A percentile compares a stretch with the other conserved stretches of the same genome.
These are phyloP conservation scores for Quercus ilex DNA, from an alignment of 306 rosid species.

Conservation along the genomic window DNA sequence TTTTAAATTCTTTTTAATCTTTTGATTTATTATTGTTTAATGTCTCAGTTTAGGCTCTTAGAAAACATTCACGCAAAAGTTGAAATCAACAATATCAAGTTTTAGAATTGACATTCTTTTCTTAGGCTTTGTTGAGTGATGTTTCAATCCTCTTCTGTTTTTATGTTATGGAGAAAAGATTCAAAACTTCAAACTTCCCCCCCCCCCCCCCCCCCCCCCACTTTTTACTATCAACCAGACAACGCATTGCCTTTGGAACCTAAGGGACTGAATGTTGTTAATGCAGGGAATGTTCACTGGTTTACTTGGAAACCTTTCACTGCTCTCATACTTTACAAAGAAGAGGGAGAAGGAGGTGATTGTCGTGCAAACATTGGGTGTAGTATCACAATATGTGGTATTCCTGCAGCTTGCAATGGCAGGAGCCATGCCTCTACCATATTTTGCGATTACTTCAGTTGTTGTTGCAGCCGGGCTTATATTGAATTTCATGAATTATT, in stretches of 20 bases:
- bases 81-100: background rate
- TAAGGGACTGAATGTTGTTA: constrained; percentile 9
- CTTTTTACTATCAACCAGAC: background rate
- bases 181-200: background rate
- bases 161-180: constrained; percentile 1
- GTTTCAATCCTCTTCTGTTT: background rate
- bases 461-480: constrained; percentile 68
- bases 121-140: background rate
- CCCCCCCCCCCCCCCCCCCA: background rate
- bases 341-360: constrained; percentile 86
- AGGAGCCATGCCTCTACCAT: constrained; percentile 76
- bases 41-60: background rate
- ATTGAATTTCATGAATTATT: constrained; percentile 73
- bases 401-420: constrained; percentile 74
- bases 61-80: background rate
- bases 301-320: constrained; percentile 81
- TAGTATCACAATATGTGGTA: constrained; percentile 53
- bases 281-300: constrained; percentile 86
- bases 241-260: constrained; percentile 12
- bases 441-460: constrained; percentile 55
- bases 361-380: constrained; percentile 81
- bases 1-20: background rate
- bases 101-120: background rate
- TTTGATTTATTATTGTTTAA: background rate
- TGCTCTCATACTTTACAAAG: constrained; percentile 83